Conservation (phyloP, 108 stramenopile species). For the Skeletonema costatum region DNA sequence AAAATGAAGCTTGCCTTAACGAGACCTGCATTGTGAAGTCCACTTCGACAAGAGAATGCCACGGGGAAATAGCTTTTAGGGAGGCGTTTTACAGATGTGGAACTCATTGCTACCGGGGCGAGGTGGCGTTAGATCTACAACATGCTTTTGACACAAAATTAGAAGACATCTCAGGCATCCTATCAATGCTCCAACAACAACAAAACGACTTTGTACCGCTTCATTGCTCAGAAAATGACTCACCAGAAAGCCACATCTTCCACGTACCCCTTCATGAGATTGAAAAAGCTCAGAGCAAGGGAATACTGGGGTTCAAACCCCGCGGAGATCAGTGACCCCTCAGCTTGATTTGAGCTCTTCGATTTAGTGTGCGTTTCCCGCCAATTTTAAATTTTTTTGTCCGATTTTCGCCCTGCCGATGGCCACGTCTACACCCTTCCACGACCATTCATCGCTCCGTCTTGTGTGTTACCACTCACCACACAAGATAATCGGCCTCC, state of each 20-base stretch:
- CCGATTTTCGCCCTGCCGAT: too few species aligned
- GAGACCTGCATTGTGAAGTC: neutral
- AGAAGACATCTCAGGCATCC: constrained; percentile 63
- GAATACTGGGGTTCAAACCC: too few species aligned
- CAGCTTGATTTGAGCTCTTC: too few species aligned
- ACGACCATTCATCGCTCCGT: too few species aligned
- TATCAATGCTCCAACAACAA: constrained; percentile 77
- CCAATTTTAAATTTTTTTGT: too few species aligned
- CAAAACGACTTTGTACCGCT: constrained; percentile 62
- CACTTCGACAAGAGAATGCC: neutral
- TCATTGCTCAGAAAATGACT: constrained; percentile 36
- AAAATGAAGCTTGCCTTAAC: constrained; percentile 6
- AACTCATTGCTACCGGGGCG: constrained; percentile 63
- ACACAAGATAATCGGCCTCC: too few species aligned
- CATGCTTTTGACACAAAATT: constrained; percentile 47
- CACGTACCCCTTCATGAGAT: constrained; percentile 42
- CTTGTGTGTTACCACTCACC: too few species aligned
- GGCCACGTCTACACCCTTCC: too few species aligned
- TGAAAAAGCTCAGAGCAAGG: constrained; percentile 53
- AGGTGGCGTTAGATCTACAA: constrained; percentile 52
- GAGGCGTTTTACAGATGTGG: constrained; percentile 73
- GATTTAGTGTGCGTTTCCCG: too few species aligned
- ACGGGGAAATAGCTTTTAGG: constrained; percentile 4
- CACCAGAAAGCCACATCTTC: constrained; percentile 8
- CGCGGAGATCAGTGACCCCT: too few species aligned